phyloP scores from a whole-genome alignment of 2,329 filamentous ascomycete genomes.

The Westerdykella aurantiaca region DNA sequence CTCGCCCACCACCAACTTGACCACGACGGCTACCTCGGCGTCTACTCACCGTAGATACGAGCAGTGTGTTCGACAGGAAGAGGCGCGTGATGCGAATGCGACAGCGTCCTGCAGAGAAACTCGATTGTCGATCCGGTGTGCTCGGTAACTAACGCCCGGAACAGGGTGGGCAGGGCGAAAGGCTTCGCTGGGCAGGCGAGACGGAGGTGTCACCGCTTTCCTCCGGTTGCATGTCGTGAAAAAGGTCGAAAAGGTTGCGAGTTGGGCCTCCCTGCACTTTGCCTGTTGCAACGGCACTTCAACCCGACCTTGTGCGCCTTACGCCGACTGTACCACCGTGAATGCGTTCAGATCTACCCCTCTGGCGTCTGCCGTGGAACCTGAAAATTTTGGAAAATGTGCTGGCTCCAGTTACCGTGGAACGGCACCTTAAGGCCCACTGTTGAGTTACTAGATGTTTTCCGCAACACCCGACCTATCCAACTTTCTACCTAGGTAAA shows the following conservation, averaged over 20 bases:
- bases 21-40: neutral
- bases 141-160: too few species aligned
- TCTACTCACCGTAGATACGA: neutral
- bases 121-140: slow-evolving; percentile 11
- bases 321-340: neutral
- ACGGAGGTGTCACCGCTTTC: too few species aligned
- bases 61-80: neutral
- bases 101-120: neutral
- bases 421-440: slow-evolving; percentile 1
- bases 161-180: too few species aligned
- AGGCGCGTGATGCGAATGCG: neutral
- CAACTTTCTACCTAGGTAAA: too few species aligned
- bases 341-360: slow-evolving; percentile 1
- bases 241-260: too few species aligned
- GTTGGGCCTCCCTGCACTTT: too few species aligned
- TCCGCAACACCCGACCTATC: too few species aligned
- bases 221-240: too few species aligned
- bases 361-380: slow-evolving; percentile 18
- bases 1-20: neutral
- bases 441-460: too few species aligned
- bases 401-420: slow-evolving; percentile 28
- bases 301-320: slow-evolving; percentile 13
- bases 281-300: neutral
- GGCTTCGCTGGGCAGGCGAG: too few species aligned
- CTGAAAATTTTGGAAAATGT: slow-evolving; percentile 8